Evolutionary conservation across 441 rosid genomes (phyloP).

Genomic region (Corymbia calophylla): DNA sequence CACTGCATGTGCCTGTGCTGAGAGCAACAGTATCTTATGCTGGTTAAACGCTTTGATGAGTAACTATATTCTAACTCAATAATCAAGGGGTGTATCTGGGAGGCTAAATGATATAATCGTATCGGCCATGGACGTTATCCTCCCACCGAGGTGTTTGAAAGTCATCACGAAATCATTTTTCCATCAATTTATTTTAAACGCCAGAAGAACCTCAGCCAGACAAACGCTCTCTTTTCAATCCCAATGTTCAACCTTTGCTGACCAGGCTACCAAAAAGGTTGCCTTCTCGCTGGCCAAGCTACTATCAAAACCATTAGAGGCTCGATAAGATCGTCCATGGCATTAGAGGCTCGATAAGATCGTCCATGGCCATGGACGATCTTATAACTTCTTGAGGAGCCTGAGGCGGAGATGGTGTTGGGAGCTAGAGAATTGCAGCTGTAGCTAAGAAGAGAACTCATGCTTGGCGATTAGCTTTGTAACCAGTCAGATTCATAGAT

Average conservation of each 20-base stretch:
- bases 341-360: neutral
- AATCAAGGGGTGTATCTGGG: neutral
- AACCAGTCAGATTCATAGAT: neutral
- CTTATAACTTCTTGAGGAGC: neutral
- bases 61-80: neutral
- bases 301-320: neutral
- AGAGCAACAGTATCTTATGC: neutral
- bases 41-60: neutral
- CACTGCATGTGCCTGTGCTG: neutral
- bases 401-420: neutral
- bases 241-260: neutral
- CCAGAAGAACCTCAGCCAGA: neutral
- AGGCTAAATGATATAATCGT: neutral
- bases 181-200: neutral
- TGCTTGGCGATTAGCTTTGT: neutral
- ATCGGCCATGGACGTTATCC: neutral
- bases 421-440: neutral
- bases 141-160: neutral
- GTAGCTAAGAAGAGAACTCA: neutral
- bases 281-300: neutral
- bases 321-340: neutral
- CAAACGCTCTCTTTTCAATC: neutral
- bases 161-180: neutral
- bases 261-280: neutral
- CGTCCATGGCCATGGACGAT: neutral